phyloP scores from a whole-genome alignment of 1,139 yeast species.

The Meyerozyma elateridarum region DNA sequence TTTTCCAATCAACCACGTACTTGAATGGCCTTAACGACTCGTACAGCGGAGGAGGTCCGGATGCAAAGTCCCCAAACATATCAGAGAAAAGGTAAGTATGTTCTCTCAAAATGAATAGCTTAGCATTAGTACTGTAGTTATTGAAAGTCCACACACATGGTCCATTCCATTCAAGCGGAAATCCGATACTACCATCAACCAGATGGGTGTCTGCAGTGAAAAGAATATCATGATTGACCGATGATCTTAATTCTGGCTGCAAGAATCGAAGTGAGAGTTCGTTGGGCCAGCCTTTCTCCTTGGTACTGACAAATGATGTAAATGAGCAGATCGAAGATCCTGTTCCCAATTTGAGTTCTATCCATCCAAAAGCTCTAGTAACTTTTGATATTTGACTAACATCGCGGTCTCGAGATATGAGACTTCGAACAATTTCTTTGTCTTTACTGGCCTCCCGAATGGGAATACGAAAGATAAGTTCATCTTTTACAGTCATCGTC shows the following conservation, averaged over 20 bases:
- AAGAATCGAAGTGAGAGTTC: slow-evolving; percentile 43
- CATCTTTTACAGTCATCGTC: slow-evolving; percentile 55
- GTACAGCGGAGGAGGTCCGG: slow-evolving; percentile 71
- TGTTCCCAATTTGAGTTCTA: slow-evolving; percentile 62
- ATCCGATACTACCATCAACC: slow-evolving; percentile 53
- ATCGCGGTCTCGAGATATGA: slow-evolving; percentile 4
- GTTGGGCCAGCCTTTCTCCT: slow-evolving; percentile 56
- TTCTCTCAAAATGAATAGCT: slow-evolving; percentile 72
- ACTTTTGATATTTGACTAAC: slow-evolving; percentile 24
- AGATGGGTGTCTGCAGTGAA: slow-evolving; percentile 59
- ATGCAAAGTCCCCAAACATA: slow-evolving; percentile 66
- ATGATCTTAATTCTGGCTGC: slow-evolving; percentile 65
- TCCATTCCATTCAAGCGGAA: slow-evolving; percentile 82
- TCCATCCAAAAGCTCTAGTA: slow-evolving; percentile 81
- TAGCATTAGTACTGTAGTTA: slow-evolving; percentile 48
- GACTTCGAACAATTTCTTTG: slow-evolving; percentile 24
- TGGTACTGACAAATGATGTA: slow-evolving; percentile 50
- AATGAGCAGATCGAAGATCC: slow-evolving; percentile 47
- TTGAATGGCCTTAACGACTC: slow-evolving; percentile 69
- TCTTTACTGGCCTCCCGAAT: slow-evolving; percentile 83
- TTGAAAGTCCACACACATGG: slow-evolving; percentile 62
- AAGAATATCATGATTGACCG: slow-evolving; percentile 83
- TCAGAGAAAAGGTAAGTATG: slow-evolving; percentile 77
- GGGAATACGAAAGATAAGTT: slow-evolving; percentile 70
- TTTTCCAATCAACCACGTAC: slow-evolving; percentile 59